Evolutionary conservation across 768 basidiomycete genomes (phyloP), one percentile per base, ranked within the genome.

Genomic region (Lentinula sp.): DNA sequence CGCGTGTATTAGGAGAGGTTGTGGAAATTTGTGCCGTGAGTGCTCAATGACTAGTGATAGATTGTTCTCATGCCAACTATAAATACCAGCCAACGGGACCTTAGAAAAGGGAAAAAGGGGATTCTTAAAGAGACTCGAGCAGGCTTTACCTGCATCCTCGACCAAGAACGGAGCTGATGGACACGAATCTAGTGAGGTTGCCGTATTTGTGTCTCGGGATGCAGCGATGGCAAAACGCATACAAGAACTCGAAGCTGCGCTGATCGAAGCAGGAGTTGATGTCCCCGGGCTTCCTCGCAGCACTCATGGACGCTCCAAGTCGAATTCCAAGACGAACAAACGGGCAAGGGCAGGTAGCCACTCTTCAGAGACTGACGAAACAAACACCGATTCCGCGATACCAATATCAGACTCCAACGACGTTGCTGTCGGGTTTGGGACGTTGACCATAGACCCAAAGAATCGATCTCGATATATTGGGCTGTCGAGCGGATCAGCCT

Each of bases 1-100:
- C 34, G 73, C 77, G 3, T 79, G 78, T 63, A 70, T 77, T 11
- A 66, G 76, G 21, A 68, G 78, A 21, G 78, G 78, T 43, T 78
- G 77, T 64, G 69, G 75, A 21, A 68, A 70, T 37, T 68, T 78
- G 18, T 78, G 77, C 63, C 77, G 55, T 56, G 55, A 56, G 55
- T 56, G 53, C 21, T 28, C 23, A 18, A 35, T 37, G 8, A 10
- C 11, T 5, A 21, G 4, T 40, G 15, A 13, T 21, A 6, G 6
- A 54, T n/a, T 18, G 0, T 34, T 39, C 53, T 40, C 34, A 54
- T 34, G 18, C 11, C 11, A 35, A 39, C 11, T 35, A 21, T 52
- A 52, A 28, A 34, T 35, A 35, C 5, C 18, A 56, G 55, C 77
- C 8, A 63, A 57, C 34, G 68, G 68, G 31, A 69, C 66, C 15